phyloP scores from a whole-genome alignment of 352 stramenopile species.

The Pythium guiyangense region DNA sequence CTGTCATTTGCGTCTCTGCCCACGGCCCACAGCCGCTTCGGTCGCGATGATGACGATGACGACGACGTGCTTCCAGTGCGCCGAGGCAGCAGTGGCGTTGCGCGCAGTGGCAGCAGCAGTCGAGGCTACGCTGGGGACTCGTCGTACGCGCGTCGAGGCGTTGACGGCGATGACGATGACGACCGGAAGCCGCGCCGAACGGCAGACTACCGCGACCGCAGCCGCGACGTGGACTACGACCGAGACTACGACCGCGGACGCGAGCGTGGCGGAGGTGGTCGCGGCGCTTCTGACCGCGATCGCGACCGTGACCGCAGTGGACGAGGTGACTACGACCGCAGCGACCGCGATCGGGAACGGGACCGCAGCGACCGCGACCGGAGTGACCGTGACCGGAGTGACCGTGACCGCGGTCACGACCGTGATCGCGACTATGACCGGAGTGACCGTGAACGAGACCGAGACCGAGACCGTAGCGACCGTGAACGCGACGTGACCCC shows the following conservation, averaged over 20 bases:
- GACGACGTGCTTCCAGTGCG: constrained; percentile 28
- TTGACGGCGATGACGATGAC: constrained; percentile 44
- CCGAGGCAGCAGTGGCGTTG: constrained; percentile 18
- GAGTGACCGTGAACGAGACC: too few relatives aligned
- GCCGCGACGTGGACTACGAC: constrained; percentile 9
- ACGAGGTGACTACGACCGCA: constrained; percentile 17
- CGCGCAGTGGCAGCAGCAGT: constrained; percentile 12
- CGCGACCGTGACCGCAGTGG: constrained; percentile 8
- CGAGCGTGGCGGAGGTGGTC: constrained; percentile 3
- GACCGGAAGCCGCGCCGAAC: constrained; percentile 23
- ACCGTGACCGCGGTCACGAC: constrained; percentile 17
- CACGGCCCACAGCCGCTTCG: constrained; percentile 45
- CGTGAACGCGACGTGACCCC: constrained; percentile 17
- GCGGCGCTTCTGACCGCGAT: constrained; percentile 6
- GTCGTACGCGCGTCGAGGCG: constrained; percentile 26
- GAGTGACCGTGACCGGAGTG: constrained; percentile 9
- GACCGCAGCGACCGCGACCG: constrained; percentile 30
- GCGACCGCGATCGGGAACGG: constrained; percentile 19
- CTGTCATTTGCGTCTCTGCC: background rate
- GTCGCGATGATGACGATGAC: constrained; percentile 64
- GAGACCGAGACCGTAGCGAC: too few relatives aligned
- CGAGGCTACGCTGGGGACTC: constrained; percentile 9
- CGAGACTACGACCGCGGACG: constrained; percentile 22
- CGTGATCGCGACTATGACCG: constrained; percentile 15
- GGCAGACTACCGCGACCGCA: constrained; percentile 12